Evolutionary conservation across 768 basidiomycete genomes (phyloP), one percentile per base, ranked within the genome.

Genomic region (Auriculariales sp.): DNA sequence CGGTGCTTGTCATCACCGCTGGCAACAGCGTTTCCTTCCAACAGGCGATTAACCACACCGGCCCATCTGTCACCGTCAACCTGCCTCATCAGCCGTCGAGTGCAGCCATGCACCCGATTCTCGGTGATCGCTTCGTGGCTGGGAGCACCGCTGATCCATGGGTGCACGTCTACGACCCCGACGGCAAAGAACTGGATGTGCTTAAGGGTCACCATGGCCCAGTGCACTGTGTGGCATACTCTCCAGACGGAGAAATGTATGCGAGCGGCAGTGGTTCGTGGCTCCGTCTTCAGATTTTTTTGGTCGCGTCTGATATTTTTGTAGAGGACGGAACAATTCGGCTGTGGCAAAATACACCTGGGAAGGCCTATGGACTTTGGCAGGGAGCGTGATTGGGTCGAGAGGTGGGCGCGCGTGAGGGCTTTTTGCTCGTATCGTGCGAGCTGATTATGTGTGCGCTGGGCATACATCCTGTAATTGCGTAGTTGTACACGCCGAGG

Each of bases 161-260:
- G 95, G 92, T 99, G 39, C 75, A 94, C 30, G 79, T 97, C 28
- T 91, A 98, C 62, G 84, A 83, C 14, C 79, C 93, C 60, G 77
- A 84, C 28, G 95, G 94, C 2, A 81, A 83, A 63, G 93, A 99
- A 68, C 68, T 77, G 54, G 94, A 97, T 51, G 76, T 95, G 28
- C 73, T 92, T 51, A 94, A 95, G 64, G 94, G 94, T 3, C 95
- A 98, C 60, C 95, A 98, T 61, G 95, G 94, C 22, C 93, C 94
- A 17, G 93, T 98, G 15, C 91, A 94, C 58, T 89, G 87, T 49
- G 83, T 94, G 44, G 83, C 87, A 58, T 94, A 83, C 64, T 89
- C 85, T 60, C 94, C 94, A 0, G 94, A 98, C 62, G 94, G 94
- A 22, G 95, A 98, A 70, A 77, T 95, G 72, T 98, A 89, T 63